Base-by-base conservation (phyloP, 176 grass and related monocot genomes). In the Avena atlantica region DNA sequence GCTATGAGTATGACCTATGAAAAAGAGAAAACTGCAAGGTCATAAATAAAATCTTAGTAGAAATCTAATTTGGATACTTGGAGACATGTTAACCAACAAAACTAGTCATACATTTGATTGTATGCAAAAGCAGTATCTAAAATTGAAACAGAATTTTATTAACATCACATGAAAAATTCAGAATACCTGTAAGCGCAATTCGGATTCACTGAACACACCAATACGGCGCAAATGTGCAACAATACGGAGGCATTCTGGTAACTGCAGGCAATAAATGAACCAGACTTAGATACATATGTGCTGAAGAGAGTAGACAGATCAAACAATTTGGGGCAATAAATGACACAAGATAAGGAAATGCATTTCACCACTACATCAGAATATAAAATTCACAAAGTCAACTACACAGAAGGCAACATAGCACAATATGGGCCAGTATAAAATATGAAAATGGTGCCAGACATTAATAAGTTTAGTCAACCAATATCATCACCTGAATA, bases 171-270 rank as follows among this genome's bases (percentile, higher is more conserved):
- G 3, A 17, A 78, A 84, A 4, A 19, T 70, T 76, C 80, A 76
- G 29, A 50, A 76, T 89, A 99, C 94, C 97, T 96, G 97, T 82
- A 99, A 85, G 17, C 94, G 91, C 65, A 99, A 92, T 83, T 99
- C 91, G 82, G 94, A 93, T 91, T 99, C 97, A 81, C 75, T 83
- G 72, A 94, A 99, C 57, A 90, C 91, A 89, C 97, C 94, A 92
- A 99, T 99, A 78, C 94, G 89, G 27, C 87, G 92, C 74, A 99
- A 80, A 93, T 99, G 94, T 80, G 92, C 83, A 48, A 96, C 92
- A 24, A 96, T 84, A 63, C 92, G 91, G 24, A 99, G 89, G 77
- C 97, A 99, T 82, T 96, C 94, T 3, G 91, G 91, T 81, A 99
- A 92, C 97, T 99, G 90, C 56, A 89, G n/a, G 85, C 50, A 79